Base-by-base conservation (phyloP, 345 rosid species). In the Dipteronia dyeriana region DNA sequence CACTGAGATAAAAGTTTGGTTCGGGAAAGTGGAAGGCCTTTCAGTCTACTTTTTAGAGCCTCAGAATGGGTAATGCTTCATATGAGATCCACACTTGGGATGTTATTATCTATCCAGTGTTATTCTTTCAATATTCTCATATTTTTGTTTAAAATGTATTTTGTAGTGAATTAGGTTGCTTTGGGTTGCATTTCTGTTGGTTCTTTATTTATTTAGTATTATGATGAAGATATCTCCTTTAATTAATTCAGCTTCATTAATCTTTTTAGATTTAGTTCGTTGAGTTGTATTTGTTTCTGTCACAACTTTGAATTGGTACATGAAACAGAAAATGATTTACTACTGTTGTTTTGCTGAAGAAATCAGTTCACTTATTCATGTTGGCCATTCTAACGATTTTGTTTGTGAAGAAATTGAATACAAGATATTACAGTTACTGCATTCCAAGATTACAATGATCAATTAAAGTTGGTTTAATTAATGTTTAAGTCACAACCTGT, bases 1-100 rank as follows among this genome's bases (percentile, higher is more conserved):
- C 61, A 91, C 93, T 39, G 98, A 95, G 82, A 89, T 95, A 79
- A 89, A 92, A 87, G 97, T 91, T 34, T 95, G 97, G 97, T 81
- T 83, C 60, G 98, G 97, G 73, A 91, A 90, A 75, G 98, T 93
- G 76, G 97, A 95, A 89, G 92, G 98, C 61, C 83, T 95, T 80
- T 86, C 97, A 7, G 98, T 92, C 79, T 91, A 92, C 85, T 91
- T 95, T 81, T 82, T 95, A 82, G 97, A 95, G 74, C 97, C 97
- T 74, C 98, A 88, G 54, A 95, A 93, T 68, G 92, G 94, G 99
- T 93, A 87, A 84, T 67, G 59, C 67, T 54, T 25, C 63, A 71
- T 56, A 79, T 67, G 25, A 82, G 5, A 66, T 39, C 19, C 20
- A 62, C 75, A 56, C 34, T 38, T 22, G n/a, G 29, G 14, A 5